phyloP scores from a whole-genome alignment of 1,139 yeast genomes.

The Geotrichum cucujoidarum region DNA sequence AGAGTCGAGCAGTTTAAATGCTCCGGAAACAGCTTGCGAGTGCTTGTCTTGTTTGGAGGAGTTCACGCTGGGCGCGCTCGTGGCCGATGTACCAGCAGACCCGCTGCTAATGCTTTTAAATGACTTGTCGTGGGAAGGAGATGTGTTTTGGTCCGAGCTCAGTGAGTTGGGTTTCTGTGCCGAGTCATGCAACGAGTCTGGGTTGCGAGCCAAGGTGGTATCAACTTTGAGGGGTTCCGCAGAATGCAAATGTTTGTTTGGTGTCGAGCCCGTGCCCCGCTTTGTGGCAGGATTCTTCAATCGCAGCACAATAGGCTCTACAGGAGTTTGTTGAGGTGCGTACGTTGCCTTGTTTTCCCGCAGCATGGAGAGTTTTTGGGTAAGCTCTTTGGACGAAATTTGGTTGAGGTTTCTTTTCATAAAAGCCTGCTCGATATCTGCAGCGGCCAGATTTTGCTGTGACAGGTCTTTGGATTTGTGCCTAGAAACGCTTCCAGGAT shows the following conservation, averaged over 20 bases:
- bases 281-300: neutral
- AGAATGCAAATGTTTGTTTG: neutral
- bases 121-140: neutral
- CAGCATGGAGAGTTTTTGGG: neutral
- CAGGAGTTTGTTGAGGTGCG: no score
- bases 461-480: neutral
- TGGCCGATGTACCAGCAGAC: neutral
- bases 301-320: no score
- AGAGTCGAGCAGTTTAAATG: neutral
- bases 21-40: neutral
- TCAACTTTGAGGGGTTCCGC: neutral
- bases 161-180: neutral
- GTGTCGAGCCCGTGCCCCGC: neutral
- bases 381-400: neutral
- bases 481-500: neutral
- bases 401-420: neutral
- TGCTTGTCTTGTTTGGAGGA: neutral
- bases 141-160: neutral
- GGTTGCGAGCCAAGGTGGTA: neutral
- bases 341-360: neutral
- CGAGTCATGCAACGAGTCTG: neutral
- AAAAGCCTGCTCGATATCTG: neutral
- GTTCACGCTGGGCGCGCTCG: neutral
- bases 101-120: neutral
- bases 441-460: constrained; percentile 19